phyloP scores from a whole-genome alignment of 805 yeast species.

The Wickerhamiella sorbophila region DNA sequence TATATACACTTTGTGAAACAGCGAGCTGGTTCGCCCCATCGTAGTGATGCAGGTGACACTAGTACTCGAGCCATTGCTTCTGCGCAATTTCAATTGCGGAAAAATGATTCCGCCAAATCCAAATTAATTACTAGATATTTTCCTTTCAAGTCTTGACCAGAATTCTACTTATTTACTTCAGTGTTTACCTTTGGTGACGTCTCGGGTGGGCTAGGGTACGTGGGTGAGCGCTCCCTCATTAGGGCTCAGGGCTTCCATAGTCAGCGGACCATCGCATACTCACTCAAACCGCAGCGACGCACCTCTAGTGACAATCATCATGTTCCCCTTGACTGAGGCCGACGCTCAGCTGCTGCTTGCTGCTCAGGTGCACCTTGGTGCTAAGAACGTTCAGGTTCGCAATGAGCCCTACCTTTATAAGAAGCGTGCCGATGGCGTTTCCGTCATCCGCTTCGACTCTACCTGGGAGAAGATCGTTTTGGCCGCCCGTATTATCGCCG shows the following conservation, averaged over 20 bases:
- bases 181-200: too few relatives aligned
- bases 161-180: too few relatives aligned
- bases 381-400: constrained; percentile 93
- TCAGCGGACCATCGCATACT: not conserved
- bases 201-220: too few relatives aligned
- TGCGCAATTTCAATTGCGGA: too few relatives aligned
- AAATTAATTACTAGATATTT: too few relatives aligned
- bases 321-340: constrained; percentile 63
- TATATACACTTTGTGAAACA: too few relatives aligned
- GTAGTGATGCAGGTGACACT: too few relatives aligned
- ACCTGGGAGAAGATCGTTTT: constrained; percentile 99
- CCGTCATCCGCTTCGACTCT: constrained; percentile 95
- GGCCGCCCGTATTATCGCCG: constrained; percentile 99
- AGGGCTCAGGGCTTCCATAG: not conserved
- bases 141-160: too few relatives aligned
- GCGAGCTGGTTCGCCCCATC: too few relatives aligned
- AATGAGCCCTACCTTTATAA: constrained; percentile 21
- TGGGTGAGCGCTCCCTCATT: too few relatives aligned
- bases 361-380: constrained; percentile 98
- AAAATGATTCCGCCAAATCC: too few relatives aligned
- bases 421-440: constrained; percentile 94
- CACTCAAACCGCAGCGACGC: not conserved
- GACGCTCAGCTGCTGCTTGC: constrained; percentile 98
- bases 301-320: constrained; percentile 1
- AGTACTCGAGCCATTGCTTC: too few relatives aligned